phyloP scores from a whole-genome alignment of 139 green algal species.

The Chlamydomonas urium region DNA sequence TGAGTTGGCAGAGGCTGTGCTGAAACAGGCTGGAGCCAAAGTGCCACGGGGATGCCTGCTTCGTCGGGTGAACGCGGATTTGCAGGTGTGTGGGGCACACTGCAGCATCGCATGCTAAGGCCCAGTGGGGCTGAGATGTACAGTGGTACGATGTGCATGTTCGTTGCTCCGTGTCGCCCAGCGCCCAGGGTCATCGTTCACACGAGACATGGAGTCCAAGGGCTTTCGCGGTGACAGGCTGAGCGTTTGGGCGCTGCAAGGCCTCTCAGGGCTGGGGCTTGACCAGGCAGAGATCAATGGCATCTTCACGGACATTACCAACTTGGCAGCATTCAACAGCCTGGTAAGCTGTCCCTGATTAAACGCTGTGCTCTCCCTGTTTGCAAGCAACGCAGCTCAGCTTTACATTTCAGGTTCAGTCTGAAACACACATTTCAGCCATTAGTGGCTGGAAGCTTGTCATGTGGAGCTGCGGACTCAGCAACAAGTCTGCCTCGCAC shows the following conservation, averaged over 20 bases:
- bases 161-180: background rate
- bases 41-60: conserved; percentile 61
- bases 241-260: conserved; percentile 56
- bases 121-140: background rate
- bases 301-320: conserved; percentile 38
- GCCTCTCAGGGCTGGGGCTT: conserved; percentile 23
- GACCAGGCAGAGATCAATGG: background rate
- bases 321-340: conserved; percentile 48
- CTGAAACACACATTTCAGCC: no score
- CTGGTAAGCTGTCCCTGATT: no score
- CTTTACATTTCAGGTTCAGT: no score
- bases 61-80: conserved; percentile 42
- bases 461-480: no score
- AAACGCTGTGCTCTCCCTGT: no score
- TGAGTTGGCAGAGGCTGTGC: conserved; percentile 37
- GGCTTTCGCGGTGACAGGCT: conserved; percentile 59
- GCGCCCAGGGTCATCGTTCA: conserved; percentile 9
- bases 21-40: conserved; percentile 23
- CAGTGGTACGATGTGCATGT: background rate
- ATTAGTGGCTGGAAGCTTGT: no score
- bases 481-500: no score
- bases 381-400: no score
- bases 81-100: conserved; percentile 18
- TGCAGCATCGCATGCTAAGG: background rate
- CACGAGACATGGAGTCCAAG: conserved; percentile 23